Conservation (phyloP, 306 rosid genomes). For the Begonia masoniana region DNA sequence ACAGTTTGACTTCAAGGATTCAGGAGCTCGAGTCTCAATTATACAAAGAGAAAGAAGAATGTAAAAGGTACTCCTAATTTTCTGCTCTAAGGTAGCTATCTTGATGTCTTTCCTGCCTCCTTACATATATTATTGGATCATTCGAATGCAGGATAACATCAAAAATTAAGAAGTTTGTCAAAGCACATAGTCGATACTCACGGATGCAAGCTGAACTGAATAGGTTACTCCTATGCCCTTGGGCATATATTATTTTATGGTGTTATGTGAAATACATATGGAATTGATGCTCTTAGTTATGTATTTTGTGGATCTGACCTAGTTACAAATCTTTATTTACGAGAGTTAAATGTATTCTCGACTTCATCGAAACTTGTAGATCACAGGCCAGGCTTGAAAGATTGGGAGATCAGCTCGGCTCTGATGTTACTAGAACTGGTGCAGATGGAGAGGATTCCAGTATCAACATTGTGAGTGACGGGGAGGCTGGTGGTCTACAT, state of each 20-base stretch:
- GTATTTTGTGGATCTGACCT: too few relatives aligned
- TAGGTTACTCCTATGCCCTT: slow-evolving; percentile 29
- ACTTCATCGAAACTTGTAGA: slow-evolving; percentile 21
- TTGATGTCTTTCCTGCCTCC: not conserved
- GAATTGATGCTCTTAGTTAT: too few relatives aligned
- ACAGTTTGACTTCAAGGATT: slow-evolving; percentile 71
- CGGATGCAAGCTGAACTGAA: slow-evolving; percentile 67
- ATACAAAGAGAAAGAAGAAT: slow-evolving; percentile 55
- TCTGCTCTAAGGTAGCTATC: too few relatives aligned
- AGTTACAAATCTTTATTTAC: slow-evolving; percentile 1
- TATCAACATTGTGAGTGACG: slow-evolving; percentile 68
- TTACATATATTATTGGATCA: slow-evolving; percentile 13
- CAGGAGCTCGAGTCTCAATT: slow-evolving; percentile 83
- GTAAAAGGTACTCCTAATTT: slow-evolving; percentile 38
- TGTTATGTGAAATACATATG: too few relatives aligned
- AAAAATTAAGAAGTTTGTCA: slow-evolving; percentile 62
- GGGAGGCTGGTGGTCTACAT: slow-evolving; percentile 44
- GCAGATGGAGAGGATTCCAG: slow-evolving; percentile 70
- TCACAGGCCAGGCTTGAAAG: slow-evolving; percentile 67
- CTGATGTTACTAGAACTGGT: slow-evolving; percentile 42
- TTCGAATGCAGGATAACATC: slow-evolving; percentile 50
- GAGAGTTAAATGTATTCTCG: slow-evolving; percentile 4
- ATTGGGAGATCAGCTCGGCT: slow-evolving; percentile 69
- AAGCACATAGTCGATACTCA: slow-evolving; percentile 40
- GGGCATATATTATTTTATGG: not conserved